Evolutionary conservation across 2,329 filamentous ascomycete species (phyloP), one percentile per base, ranked within the genome.

Genomic region (Fusarium goolgardi): DNA sequence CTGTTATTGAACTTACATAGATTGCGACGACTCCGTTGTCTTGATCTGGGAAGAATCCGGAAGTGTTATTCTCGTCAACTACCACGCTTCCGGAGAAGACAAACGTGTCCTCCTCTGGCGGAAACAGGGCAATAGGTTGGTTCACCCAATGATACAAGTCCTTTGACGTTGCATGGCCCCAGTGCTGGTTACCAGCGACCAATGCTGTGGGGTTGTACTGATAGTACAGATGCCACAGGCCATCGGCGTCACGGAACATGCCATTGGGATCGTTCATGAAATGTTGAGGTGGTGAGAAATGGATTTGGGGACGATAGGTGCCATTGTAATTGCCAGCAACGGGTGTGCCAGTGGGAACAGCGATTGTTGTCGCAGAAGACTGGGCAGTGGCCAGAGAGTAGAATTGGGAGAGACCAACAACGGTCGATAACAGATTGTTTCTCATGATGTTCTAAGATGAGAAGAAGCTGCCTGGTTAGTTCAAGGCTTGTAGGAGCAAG

Each of bases 261-360:
- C 88, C 88, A 76, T 90, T 90, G 2, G 88, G 88, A 68, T 90
- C 88, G 64, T 89, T 89, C 81, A 86, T 84, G 65, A 84, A 86
- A 68, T 81, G 75, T 29, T 80, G 69, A 3, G 85, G 85, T 4
- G 85, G 84, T 10, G 84, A 83, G 73, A 82, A 88, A 74, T 88
- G 86, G 21, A 87, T 76, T 70, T 87, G 85, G 5, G 86, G 86
- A 15, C 85, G 78, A 35, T 75, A 75, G 21, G 59, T 66, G 58
- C 73, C 76, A 49, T 58, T 56, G 55, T 75, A 76, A 44, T 73
- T 57, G 21, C 75, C 75, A 1, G 59, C 27, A 5, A 76, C 57
- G 6, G 75, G 71, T 18, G 53, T 63, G 4, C 69, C 73, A 1
- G 71, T 72, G 0, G 73, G 69, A 8, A 75, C 67, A 25, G 47